Evolutionary conservation across 2,329 filamentous ascomycete species (phyloP), one percentile per base, ranked within the genome.

Genomic region (Colletotrichum lini): DNA sequence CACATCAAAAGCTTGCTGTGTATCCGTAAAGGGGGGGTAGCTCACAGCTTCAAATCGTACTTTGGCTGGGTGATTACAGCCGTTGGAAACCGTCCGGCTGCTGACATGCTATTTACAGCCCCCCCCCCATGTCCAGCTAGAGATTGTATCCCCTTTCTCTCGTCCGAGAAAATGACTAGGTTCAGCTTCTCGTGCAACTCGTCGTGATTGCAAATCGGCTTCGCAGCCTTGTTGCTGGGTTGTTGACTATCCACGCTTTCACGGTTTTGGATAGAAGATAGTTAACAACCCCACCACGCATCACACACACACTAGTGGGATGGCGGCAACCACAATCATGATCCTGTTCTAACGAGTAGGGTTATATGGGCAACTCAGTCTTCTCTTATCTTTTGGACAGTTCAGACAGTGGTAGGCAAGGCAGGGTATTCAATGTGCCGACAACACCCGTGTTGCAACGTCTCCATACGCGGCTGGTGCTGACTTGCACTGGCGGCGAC

Each of bases 71-170:
- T 38, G n/a, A 18, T 52, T 18, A 35, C 5, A 56, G 67, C 61
- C 67, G 61, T 64, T 56, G 67, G 21, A 60, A 70, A 35, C 67
- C 61, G 61, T 52, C 67, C 61, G 54, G 44, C 18, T 13, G 65
- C 56, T 67, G 65, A 67, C 65, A 2, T 67, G 61, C 61, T 56
- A 45, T 16, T 18, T 4, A 18, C 52, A 35, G 16, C n/a, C 1
- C 12, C 21, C 40, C 9, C 23, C 54, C 50, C 26, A 5, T 30
- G 16, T 44, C 30, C 35, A 44, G 12, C 49, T 30, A 4, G 45
- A 12, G 45, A 49, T 49, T 23, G 45, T 49, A n/a, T 49, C 45
- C 45, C n/a, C 7, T 23, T 35, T 35, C 30, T 49, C 4, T 49
- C n/a, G 47, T 52, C 21, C 23, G 30, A 35, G 30, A 35, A 9